phyloP scores from a whole-genome alignment of 805 yeast species.

The Saccharomyces kudriavzevii region DNA sequence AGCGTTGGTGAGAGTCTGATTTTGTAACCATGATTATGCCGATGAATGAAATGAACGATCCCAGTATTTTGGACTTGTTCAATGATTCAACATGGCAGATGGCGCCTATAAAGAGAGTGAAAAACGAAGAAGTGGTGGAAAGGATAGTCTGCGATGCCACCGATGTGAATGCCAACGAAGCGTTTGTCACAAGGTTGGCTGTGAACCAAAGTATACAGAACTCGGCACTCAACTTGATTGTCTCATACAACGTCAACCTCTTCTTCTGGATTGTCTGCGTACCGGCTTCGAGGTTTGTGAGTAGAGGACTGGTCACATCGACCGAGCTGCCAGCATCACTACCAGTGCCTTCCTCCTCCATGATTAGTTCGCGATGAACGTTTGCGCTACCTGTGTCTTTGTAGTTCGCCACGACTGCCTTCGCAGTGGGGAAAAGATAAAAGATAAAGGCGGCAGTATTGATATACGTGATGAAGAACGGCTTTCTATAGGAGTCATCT shows the following conservation, averaged over 20 bases:
- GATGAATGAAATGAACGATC: constrained; percentile 59
- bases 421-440: constrained; percentile 57
- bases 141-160: constrained; percentile 92
- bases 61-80: constrained; percentile 54
- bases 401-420: constrained; percentile 24
- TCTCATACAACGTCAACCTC: constrained; percentile 42
- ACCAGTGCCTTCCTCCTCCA: constrained; percentile 26
- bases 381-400: constrained; percentile 23
- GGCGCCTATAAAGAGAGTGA: constrained; percentile 79
- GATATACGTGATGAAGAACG: constrained; percentile 84
- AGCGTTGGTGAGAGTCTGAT: constrained; percentile 41
- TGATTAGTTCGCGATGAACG: constrained; percentile 21
- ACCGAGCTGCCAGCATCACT: neutral
- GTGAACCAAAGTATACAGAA: constrained; percentile 85
- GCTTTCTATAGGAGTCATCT: constrained; percentile 66
- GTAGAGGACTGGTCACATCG: neutral
- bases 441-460: constrained; percentile 80
- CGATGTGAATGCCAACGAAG: constrained; percentile 77
- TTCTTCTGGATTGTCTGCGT: neutral
- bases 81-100: constrained; percentile 63
- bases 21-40: constrained; percentile 79
- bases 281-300: neutral
- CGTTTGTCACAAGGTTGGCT: constrained; percentile 84
- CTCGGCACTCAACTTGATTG: constrained; percentile 65
- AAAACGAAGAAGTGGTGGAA: constrained; percentile 87